These are phyloP conservation scores for Tricholoma hemisulphureum DNA, from an alignment of 768 basidiomycete genomes.

Conservation along the genomic window DNA sequence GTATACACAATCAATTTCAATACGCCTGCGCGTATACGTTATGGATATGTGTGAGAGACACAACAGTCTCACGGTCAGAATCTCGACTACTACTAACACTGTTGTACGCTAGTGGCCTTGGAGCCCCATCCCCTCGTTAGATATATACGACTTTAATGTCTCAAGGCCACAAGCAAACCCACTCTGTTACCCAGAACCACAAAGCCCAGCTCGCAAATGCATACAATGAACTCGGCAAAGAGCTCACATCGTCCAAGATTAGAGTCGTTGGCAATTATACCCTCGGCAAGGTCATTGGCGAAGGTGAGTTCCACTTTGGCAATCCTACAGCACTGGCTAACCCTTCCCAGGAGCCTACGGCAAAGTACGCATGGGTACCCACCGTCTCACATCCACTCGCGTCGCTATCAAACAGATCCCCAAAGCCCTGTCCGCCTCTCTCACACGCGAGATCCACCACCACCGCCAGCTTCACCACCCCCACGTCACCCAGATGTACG, in stretches of 20 bases:
- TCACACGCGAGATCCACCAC: slow-evolving; percentile 98
- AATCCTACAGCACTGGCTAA: slow-evolving; percentile 7
- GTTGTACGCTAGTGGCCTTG: slow-evolving; percentile 24
- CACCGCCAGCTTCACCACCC: slow-evolving; percentile 97
- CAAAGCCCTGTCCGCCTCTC: slow-evolving; percentile 83
- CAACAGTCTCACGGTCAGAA: slow-evolving; percentile 2
- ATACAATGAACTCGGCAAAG: slow-evolving; percentile 96
- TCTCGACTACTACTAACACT: neutral
- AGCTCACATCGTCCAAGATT: slow-evolving; percentile 86
- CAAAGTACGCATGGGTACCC: slow-evolving; percentile 91
- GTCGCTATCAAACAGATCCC: slow-evolving; percentile 99
- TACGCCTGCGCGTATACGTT: too few relatives aligned
- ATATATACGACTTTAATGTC: slow-evolving; percentile 40
- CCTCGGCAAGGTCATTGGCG: slow-evolving; percentile 89
- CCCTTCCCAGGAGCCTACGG: slow-evolving; percentile 80
- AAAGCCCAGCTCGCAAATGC: slow-evolving; percentile 90
- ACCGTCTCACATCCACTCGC: slow-evolving; percentile 85
- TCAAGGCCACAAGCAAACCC: slow-evolving; percentile 59
- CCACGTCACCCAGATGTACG: slow-evolving; percentile 92
- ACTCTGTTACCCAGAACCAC: slow-evolving; percentile 68
- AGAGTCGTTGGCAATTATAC: slow-evolving; percentile 95
- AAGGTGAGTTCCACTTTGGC: slow-evolving; percentile 56
- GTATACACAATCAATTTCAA: too few relatives aligned
- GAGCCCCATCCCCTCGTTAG: slow-evolving; percentile 34
- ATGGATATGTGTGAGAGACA: too few relatives aligned